Conservation (phyloP, 768 basidiomycete genomes). For the Tremella mesenterica region DNA sequence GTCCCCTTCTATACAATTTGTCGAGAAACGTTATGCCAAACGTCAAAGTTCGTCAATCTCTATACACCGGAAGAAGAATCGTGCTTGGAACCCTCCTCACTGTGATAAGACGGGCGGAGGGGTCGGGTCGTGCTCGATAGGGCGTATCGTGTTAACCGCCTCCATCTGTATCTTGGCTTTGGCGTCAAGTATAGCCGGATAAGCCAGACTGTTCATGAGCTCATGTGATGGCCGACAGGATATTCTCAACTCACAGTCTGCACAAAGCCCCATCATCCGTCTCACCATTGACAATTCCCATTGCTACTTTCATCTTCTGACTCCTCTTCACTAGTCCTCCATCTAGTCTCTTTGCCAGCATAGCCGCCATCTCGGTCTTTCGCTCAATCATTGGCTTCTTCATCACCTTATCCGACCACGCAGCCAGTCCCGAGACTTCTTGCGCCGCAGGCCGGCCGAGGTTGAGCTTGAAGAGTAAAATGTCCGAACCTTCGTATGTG, state of each 20-base stretch:
- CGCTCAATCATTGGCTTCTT: conserved; percentile 11
- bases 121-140: too few species aligned
- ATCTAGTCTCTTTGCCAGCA: conserved; percentile 14
- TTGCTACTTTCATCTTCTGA: conserved; percentile 20
- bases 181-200: conserved; percentile 19
- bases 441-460: conserved; percentile 9
- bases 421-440: background rate
- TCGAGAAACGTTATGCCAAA: too few species aligned
- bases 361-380: conserved; percentile 13
- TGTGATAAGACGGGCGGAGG: too few species aligned
- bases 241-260: conserved; percentile 16
- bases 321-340: conserved; percentile 15
- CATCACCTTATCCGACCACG: conserved; percentile 17
- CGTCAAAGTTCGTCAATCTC: too few species aligned
- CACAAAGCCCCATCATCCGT: conserved; percentile 21
- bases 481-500: background rate
- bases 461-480: conserved; percentile 6
- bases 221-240: background rate
- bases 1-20: too few species aligned
- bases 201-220: conserved; percentile 8
- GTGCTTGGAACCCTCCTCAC: too few species aligned
- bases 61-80: too few species aligned
- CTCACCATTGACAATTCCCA: conserved; percentile 17
- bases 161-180: conserved; percentile 7
- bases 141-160: too few species aligned